phyloP scores from a whole-genome alignment of 768 basidiomycete genomes.

The Boletus huronensis region DNA sequence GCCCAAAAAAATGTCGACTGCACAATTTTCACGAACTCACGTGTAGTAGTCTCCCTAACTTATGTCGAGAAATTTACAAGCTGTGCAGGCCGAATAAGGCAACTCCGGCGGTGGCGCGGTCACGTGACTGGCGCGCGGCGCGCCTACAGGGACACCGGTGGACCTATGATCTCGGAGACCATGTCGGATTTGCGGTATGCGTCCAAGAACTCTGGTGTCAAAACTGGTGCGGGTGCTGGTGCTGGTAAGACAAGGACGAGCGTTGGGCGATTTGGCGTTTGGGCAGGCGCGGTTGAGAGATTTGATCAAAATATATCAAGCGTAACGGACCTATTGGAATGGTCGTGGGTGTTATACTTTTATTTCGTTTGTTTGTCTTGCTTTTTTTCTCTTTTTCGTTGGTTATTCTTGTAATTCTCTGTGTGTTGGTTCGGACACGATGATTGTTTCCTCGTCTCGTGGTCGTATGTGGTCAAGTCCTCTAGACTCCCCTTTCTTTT shows the following conservation, averaged over 20 bases:
- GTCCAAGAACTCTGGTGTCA: conserved; percentile 3
- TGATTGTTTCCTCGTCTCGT: neutral
- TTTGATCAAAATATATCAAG: conserved; percentile 80
- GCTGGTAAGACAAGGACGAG: conserved; percentile 16
- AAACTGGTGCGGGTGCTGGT: too few species aligned
- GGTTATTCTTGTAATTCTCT: neutral
- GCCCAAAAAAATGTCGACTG: neutral
- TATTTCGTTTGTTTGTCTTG: neutral
- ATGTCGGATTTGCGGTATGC: conserved; percentile 16
- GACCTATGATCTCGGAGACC: conserved; percentile 36
- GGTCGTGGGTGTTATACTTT: neutral
- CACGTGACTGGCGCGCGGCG: too few species aligned
- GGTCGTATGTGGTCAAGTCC: neutral
- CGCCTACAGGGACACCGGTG: too few species aligned
- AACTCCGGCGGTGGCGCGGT: too few species aligned
- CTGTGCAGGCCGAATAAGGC: too few species aligned
- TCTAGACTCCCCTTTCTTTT: neutral
- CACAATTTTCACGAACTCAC: too few species aligned
- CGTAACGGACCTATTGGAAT: conserved; percentile 11
- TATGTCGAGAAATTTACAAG: too few species aligned
- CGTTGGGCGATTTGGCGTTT: conserved; percentile 55
- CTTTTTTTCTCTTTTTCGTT: neutral
- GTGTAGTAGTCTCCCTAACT: too few species aligned
- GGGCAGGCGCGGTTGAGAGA: conserved; percentile 75
- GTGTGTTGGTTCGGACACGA: neutral